phyloP scores from a whole-genome alignment of 805 yeast species.

The Candida taoyuanica region DNA sequence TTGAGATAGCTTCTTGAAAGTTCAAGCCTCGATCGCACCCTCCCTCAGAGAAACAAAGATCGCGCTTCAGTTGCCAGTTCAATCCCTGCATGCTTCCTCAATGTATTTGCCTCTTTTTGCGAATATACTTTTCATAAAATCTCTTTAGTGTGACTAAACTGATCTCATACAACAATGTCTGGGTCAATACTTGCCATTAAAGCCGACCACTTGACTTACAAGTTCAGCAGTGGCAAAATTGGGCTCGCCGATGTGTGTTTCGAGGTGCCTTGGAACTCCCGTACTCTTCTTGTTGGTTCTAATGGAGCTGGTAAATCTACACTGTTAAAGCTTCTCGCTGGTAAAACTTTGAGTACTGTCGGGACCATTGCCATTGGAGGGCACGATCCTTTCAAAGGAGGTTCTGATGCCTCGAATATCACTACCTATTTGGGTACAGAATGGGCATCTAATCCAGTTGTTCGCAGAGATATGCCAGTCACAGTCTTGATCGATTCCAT shows the following conservation, averaged over 20 bases:
- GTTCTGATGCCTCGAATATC: slow-evolving; percentile 41
- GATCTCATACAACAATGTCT: not conserved
- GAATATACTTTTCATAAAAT: slow-evolving; percentile 7
- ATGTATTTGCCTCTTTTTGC: slow-evolving; percentile 1
- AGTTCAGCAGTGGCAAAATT: slow-evolving; percentile 54
- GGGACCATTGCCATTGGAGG: slow-evolving; percentile 77
- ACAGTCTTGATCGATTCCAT: slow-evolving; percentile 70
- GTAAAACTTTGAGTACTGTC: slow-evolving; percentile 76
- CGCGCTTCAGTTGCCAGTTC: too few species aligned
- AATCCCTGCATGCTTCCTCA: too few species aligned
- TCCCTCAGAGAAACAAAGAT: too few species aligned
- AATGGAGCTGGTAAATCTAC: slow-evolving; percentile 98
- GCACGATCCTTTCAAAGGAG: slow-evolving; percentile 75
- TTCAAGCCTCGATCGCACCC: too few species aligned
- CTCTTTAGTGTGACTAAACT: too few species aligned
- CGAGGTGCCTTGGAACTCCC: slow-evolving; percentile 60
- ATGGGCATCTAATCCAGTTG: slow-evolving; percentile 92
- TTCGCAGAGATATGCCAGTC: slow-evolving; percentile 88
- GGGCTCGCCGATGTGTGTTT: slow-evolving; percentile 66
- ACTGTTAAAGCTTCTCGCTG: slow-evolving; percentile 76
- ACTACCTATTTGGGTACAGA: slow-evolving; percentile 92
- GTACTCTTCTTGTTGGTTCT: slow-evolving; percentile 83
- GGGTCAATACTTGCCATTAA: slow-evolving; percentile 48
- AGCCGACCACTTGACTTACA: slow-evolving; percentile 62
- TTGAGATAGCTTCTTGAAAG: too few species aligned